phyloP scores from a whole-genome alignment of 1,284 basidiomycete species.

The Cutaneotrichosporon mucoides region DNA sequence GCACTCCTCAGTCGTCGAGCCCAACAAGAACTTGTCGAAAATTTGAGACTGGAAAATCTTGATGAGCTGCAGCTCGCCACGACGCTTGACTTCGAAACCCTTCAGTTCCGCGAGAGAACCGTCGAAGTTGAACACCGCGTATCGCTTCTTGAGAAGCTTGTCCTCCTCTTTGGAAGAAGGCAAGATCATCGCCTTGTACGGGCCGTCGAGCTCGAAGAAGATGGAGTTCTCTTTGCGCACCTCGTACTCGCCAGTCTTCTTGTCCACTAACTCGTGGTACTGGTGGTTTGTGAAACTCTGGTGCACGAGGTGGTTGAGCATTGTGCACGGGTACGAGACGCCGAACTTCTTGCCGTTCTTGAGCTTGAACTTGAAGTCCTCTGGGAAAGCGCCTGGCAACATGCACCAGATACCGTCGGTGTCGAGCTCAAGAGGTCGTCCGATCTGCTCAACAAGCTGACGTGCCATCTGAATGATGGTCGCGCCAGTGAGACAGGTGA shows the following conservation, averaged over 20 bases:
- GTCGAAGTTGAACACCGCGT: slow-evolving; percentile 99
- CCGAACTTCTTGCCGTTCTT: slow-evolving; percentile 79
- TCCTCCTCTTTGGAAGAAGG: slow-evolving; percentile 99
- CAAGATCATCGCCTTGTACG: slow-evolving; percentile 98
- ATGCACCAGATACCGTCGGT: slow-evolving; percentile 99
- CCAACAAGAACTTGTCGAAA: slow-evolving; percentile 95
- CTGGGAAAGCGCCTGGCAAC: slow-evolving; percentile 96
- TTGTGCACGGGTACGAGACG: slow-evolving; percentile 98
- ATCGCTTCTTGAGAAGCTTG: slow-evolving; percentile 97
- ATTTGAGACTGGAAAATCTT: slow-evolving; percentile 99
- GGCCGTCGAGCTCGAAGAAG: slow-evolving; percentile 98
- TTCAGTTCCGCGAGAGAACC: slow-evolving; percentile 95
- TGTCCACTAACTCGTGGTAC: slow-evolving; percentile 85
- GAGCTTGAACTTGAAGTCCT: slow-evolving; percentile 95
- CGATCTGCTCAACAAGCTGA: slow-evolving; percentile 93
- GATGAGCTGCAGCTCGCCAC: slow-evolving; percentile 97
- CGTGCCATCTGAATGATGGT: slow-evolving; percentile 99
- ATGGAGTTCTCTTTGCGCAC: slow-evolving; percentile 98
- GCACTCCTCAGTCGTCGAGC: slow-evolving; percentile 88
- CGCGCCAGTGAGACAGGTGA: slow-evolving; percentile 98
- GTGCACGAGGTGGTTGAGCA: slow-evolving; percentile 98
- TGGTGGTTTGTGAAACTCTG: slow-evolving; percentile 96
- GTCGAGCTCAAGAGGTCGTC: slow-evolving; percentile 93
- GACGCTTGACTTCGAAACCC: slow-evolving; percentile 97
- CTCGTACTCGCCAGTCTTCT: slow-evolving; percentile 74